phyloP scores from a whole-genome alignment of 192 early-diverging fungal species.

The Lunasporangiospora selenospora region DNA sequence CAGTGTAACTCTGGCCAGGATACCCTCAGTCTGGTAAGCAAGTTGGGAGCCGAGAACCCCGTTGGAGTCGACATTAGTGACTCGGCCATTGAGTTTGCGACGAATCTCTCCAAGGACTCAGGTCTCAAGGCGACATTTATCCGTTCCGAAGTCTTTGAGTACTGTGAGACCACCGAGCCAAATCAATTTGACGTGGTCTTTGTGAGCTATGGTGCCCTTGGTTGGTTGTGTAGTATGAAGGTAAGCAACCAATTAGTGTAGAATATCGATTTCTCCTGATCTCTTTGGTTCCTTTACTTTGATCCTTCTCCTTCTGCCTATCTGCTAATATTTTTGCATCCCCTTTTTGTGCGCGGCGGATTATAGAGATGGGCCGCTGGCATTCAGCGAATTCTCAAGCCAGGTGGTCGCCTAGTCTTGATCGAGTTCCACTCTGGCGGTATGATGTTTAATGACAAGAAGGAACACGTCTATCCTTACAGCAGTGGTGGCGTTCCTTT shows the following conservation, averaged over 20 bases:
- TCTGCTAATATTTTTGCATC: too few species aligned
- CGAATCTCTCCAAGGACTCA: slow-evolving; percentile 22
- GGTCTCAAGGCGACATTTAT: slow-evolving; percentile 31
- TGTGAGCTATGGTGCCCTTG: slow-evolving; percentile 32
- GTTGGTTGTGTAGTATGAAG: slow-evolving; percentile 29
- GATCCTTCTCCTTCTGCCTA: background rate
- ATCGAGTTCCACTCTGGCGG: slow-evolving; percentile 31
- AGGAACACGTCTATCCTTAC: slow-evolving; percentile 24
- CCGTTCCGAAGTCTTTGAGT: slow-evolving; percentile 33
- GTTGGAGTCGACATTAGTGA: slow-evolving; percentile 46
- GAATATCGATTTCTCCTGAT: background rate
- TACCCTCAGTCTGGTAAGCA: slow-evolving; percentile 34
- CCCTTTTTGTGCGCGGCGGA: too few species aligned
- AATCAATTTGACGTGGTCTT: slow-evolving; percentile 41
- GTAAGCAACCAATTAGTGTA: background rate
- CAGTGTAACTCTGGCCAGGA: slow-evolving; percentile 45
- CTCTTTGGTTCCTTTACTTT: background rate
- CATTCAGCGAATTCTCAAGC: slow-evolving; percentile 22
- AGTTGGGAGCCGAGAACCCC: slow-evolving; percentile 27
- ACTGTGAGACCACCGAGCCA: slow-evolving; percentile 19
- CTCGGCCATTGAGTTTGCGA: slow-evolving; percentile 25
- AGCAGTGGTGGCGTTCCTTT: slow-evolving; percentile 4
- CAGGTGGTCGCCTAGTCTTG: slow-evolving; percentile 22
- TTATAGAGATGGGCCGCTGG: slow-evolving; percentile 24
- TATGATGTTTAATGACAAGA: slow-evolving; percentile 21